Evolutionary conservation across 441 rosid genomes (phyloP), one percentile per base, ranked within the genome.

Genomic region (Euphorbia corollata): DNA sequence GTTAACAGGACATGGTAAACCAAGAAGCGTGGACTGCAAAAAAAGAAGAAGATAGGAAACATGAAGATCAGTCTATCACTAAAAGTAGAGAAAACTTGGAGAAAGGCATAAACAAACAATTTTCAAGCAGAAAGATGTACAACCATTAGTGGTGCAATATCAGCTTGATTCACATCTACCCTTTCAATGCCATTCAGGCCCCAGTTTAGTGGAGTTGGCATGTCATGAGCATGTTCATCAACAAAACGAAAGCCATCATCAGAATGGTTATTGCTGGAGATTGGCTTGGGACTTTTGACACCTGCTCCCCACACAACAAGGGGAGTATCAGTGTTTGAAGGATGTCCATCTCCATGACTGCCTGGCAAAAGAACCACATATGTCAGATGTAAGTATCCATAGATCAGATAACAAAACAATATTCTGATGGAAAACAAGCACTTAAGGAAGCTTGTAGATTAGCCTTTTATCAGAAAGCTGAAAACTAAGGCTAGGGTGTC

Each of bases 271-370:
- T 41, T 56, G 63, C 65, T 57, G 22, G 84, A 62, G 53, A 76
- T 62, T 63, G 82, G 85, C 75, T 74, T 79, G 63, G 99, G 96
- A 80, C 83, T 78, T 64, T 82, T 82, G 23, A 87, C 81, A 50
- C 99, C 99, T 65, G 96, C 99, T 76, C 96, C 97, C 99, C 99
- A 93, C 67, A 83, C 97, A 71, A 93, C 96, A 58, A 93, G 89
- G 68, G 99, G 97, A 74, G 99, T 90, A 75, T 93, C 98, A 63
- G 97, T 93, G 76, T 87, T 87, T 59, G 97, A 72, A 69, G 92
- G 97, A 81, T 93, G 97, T 57, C 98, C 98, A 78, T 93, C 98
- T 60, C 98, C 98, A 76, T 93, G 98, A 71, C 98, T 93, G 75
- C 98, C 98, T 90, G 71, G 48, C 36, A 72, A 32, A 56, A 65